phyloP scores from a whole-genome alignment of 2,329 filamentous ascomycete genomes.

The Botrytis cinerea region DNA sequence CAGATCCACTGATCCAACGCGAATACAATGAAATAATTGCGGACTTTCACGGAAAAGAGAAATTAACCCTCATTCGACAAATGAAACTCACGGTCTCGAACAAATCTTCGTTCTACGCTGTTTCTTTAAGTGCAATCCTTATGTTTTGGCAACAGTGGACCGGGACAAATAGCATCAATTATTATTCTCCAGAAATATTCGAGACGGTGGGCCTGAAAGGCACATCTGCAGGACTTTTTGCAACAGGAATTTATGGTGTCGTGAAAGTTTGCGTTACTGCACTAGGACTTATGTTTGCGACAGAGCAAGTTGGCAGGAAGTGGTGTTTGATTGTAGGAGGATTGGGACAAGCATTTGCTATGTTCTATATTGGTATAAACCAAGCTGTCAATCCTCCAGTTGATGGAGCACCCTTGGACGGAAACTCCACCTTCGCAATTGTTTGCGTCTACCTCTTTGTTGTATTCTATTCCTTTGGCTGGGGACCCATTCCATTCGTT shows the following conservation, averaged over 20 bases:
- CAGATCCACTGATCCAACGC: conserved; percentile 53
- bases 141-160: conserved; percentile 71
- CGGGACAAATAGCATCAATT: conserved; percentile 53
- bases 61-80: conserved; percentile 46
- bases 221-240: conserved; percentile 62
- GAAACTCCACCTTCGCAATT: conserved; percentile 59
- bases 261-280: conserved; percentile 66
- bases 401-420: conserved; percentile 25
- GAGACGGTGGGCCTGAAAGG: conserved; percentile 61
- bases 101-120: conserved; percentile 41
- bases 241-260: conserved; percentile 71
- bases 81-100: conserved; percentile 29
- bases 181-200: conserved; percentile 71
- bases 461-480: conserved; percentile 65
- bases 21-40: conserved; percentile 52
- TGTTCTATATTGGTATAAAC: conserved; percentile 67
- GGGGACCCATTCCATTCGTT: conserved; percentile 72
- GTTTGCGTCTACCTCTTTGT: conserved; percentile 72
- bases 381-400: conserved; percentile 52
- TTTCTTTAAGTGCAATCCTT: conserved; percentile 46
- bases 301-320: conserved; percentile 62
- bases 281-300: conserved; percentile 65
- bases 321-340: conserved; percentile 55
- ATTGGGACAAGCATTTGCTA: conserved; percentile 57
- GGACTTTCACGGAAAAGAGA: conserved; percentile 51